phyloP scores from a whole-genome alignment of 2,329 filamentous ascomycete species.

The Fusarium poae region DNA sequence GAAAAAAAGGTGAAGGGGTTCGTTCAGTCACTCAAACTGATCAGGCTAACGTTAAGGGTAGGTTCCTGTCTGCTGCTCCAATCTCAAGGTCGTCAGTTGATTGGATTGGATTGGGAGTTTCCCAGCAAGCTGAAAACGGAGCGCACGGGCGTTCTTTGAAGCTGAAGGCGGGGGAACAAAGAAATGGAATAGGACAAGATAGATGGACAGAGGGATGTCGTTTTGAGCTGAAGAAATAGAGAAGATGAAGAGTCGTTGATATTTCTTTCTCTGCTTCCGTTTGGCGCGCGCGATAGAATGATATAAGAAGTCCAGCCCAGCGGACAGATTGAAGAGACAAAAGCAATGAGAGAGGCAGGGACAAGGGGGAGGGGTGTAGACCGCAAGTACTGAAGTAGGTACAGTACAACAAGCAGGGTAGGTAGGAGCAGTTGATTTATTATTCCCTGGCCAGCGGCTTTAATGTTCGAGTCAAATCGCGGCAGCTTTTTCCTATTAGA shows the following conservation, averaged over 20 bases:
- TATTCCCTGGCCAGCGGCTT: slow-evolving; percentile 11
- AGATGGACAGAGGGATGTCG: not conserved
- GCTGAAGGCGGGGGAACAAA: slow-evolving; percentile 36
- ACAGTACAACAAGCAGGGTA: not conserved
- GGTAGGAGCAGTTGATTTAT: slow-evolving; percentile 8
- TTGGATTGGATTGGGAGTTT: slow-evolving; percentile 19
- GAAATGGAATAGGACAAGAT: not conserved
- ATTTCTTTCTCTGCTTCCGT: not conserved
- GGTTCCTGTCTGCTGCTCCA: slow-evolving; percentile 7
- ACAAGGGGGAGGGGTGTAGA: slow-evolving; percentile 16
- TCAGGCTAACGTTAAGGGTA: slow-evolving; percentile 22
- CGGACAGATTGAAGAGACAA: slow-evolving; percentile 6
- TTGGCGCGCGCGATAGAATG: slow-evolving; percentile 13
- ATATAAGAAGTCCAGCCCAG: slow-evolving; percentile 15
- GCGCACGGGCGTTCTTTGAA: slow-evolving; percentile 36
- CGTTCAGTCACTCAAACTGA: slow-evolving; percentile 13
- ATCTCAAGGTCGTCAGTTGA: slow-evolving; percentile 8
- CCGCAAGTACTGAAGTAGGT: slow-evolving; percentile 2
- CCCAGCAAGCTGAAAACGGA: slow-evolving; percentile 28
- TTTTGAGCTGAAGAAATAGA: slow-evolving; percentile 1
- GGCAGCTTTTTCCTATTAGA: slow-evolving; percentile 7
- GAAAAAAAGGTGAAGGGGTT: slow-evolving; percentile 13
- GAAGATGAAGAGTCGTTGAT: slow-evolving; percentile 2
- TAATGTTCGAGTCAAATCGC: slow-evolving; percentile 21
- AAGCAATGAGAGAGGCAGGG: slow-evolving; percentile 29